Conservation (phyloP, 495 filamentous ascomycete species). For the Penicillium crystallinum region DNA sequence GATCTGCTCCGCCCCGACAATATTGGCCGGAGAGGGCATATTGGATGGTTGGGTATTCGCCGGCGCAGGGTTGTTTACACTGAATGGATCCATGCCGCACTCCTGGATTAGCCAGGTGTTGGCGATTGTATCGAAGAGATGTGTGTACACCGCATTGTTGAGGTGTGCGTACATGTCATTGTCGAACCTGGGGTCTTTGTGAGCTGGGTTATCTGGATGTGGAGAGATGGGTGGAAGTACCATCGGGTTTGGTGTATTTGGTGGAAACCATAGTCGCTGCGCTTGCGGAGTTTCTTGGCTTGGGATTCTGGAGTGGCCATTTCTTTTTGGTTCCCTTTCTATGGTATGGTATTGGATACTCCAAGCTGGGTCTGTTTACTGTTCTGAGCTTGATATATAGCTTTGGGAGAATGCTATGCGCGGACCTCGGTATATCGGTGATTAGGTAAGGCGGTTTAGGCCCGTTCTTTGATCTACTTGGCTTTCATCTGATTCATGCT, state of each 20-base stretch:
- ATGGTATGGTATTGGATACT: background rate
- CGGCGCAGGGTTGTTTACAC: constrained; percentile 31
- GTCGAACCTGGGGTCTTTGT: constrained; percentile 58
- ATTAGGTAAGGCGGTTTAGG: constrained; percentile 18
- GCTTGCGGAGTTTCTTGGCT: constrained; percentile 56
- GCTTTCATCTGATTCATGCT: constrained; percentile 3
- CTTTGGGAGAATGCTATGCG: constrained; percentile 3
- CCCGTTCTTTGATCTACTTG: background rate
- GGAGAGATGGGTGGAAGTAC: constrained; percentile 37
- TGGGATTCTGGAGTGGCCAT: constrained; percentile 34
- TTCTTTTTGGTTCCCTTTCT: background rate
- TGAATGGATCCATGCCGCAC: constrained; percentile 68
- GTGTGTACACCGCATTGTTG: constrained; percentile 80
- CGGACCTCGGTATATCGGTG: constrained; percentile 18
- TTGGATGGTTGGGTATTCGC: constrained; percentile 2
- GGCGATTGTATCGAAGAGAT: constrained; percentile 80
- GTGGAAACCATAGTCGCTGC: constrained; percentile 72
- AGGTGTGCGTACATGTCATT: constrained; percentile 94
- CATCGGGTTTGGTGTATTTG: constrained; percentile 87
- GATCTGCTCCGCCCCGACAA: constrained; percentile 18
- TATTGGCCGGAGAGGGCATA: constrained; percentile 1
- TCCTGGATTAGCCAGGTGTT: constrained; percentile 83
- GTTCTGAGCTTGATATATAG: background rate
- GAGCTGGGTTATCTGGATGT: background rate
- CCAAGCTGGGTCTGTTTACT: background rate